Base-by-base conservation (phyloP, 345 rosid species). In the Camelina neglecta region DNA sequence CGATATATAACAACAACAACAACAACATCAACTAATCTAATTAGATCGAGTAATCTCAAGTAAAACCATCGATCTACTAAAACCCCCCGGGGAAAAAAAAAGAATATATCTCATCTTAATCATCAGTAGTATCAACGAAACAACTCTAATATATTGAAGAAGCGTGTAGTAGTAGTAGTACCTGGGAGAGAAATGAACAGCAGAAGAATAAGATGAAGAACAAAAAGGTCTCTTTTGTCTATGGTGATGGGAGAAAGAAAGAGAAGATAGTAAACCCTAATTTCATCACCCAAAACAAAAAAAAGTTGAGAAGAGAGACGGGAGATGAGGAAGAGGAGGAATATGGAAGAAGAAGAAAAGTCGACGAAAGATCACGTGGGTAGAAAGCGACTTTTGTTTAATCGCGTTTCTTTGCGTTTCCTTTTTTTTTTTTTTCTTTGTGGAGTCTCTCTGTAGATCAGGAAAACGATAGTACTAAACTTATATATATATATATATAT, bases 381-480 rank as follows among this genome's bases (percentile, higher is more conserved):
- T 44, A 26, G 65, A 79, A 73, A 78, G 78, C 78, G 81, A 78
- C 81, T 72, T 78, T 78, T 66, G 73, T 39, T 69, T 64, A 50
- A n/a, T 76, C 53, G 77, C 57, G 75, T 77, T 76, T 76, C 31
- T 26, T 45, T 74, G 67, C 49, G 69, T 45, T 45, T 6, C 50
- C 3, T 41, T 11, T 31, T 33, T 33, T 33, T 33, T 33, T 33
- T 33, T 33, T 35, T 1, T 35, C 10, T 54, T 60, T 72, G 73
- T 72, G 74, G 81, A 66, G 78, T 72, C 77, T 72, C 73, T 78
- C 74, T 67, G 78, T 54, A 67, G 81, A 73, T 73, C 60, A 78
- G 20, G 42, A 41, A 35, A 70, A 67, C 13, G 9, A 15, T 41
- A 11, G 5, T 39, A 39, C 42, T 8, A 39, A 1, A 2, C 42